phyloP scores from a whole-genome alignment of 169 alveolate species.

The Cryptosporidium parvum region DNA sequence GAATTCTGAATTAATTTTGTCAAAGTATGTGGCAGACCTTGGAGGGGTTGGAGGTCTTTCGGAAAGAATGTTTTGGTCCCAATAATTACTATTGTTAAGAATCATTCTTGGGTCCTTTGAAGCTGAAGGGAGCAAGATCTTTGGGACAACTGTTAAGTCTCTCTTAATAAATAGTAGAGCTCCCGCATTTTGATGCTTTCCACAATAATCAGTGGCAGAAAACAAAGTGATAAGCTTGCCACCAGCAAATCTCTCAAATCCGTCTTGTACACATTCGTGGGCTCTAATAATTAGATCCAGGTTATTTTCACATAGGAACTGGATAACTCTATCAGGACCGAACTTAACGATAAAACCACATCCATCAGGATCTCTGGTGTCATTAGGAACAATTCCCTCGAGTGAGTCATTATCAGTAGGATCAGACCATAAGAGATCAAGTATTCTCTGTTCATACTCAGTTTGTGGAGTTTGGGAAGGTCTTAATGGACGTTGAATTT shows the following conservation, averaged over 20 bases:
- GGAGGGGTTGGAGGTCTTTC: constrained; percentile 76
- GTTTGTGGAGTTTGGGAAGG: constrained; percentile 94
- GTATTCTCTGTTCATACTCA: constrained; percentile 87
- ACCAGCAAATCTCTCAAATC: constrained; percentile 99
- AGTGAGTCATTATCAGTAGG: constrained; percentile 98
- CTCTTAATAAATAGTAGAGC: constrained; percentile 97
- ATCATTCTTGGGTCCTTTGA: constrained; percentile 73
- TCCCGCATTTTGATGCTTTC: constrained; percentile 96
- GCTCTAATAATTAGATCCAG: constrained; percentile 93
- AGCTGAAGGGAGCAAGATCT: constrained; percentile 95
- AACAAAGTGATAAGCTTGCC: constrained; percentile 98
- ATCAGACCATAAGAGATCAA: constrained; percentile 93
- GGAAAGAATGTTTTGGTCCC: constrained; percentile 71
- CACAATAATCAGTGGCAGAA: constrained; percentile 99
- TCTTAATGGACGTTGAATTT: constrained; percentile 92
- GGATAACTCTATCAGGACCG: constrained; percentile 93
- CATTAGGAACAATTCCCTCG: constrained; percentile 97
- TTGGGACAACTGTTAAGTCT: constrained; percentile 97
- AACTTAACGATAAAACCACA: constrained; percentile 98
- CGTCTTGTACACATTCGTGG: constrained; percentile 99
- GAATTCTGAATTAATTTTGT: constrained; percentile 52
- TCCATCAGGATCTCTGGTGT: constrained; percentile 98
- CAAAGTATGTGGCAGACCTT: constrained; percentile 67
- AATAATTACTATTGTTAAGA: constrained; percentile 2
- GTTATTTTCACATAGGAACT: constrained; percentile 86